Base-by-base conservation (phyloP, 441 rosid species). In the Eruca vesicaria region DNA sequence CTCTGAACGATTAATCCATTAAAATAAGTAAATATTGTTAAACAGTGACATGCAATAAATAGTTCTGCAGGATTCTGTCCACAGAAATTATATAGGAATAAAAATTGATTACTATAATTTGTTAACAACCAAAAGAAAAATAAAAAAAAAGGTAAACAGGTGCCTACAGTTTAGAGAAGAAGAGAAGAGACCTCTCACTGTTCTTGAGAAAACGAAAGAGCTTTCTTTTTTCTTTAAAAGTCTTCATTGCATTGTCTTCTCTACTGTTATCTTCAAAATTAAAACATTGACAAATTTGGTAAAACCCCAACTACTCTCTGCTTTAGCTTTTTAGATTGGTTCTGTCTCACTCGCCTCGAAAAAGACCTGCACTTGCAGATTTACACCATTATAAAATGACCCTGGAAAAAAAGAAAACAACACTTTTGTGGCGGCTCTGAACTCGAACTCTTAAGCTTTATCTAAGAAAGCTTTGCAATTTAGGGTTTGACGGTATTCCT, bases 361-460 rank as follows among this genome's bases (percentile, higher is more conserved):
- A 78, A 77, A 32, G 77, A 73, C 79, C 73, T 50, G 61, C 81
- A 71, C 86, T 86, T 83, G 67, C 73, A 63, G 3, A 41, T 28
- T 2, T 16, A 32, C 68, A 75, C 75, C 80, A 29, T 80, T 52
- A 11, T 69, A 2, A 35, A 81, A 80, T 72, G n/a, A n/a, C n/a
- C n/a, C n/a, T n/a, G n/a, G n/a, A n/a, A n/a, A n/a, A n/a, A n/a
- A n/a, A n/a, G n/a, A n/a, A n/a, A n/a, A n/a, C n/a, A n/a, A n/a
- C n/a, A n/a, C n/a, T n/a, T n/a, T n/a, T n/a, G n/a, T n/a, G n/a
- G n/a, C n/a, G n/a, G n/a, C n/a, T n/a, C n/a, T n/a, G n/a, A n/a
- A n/a, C n/a, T n/a, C n/a, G n/a, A n/a, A n/a, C n/a, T n/a, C n/a
- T n/a, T n/a, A n/a, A n/a, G n/a, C n/a, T n/a, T n/a, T n/a, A n/a